A percentile compares a stretch with the other conserved stretches of the same genome.
Conservation (phyloP, 108 stramenopile species). For the Cyclostephanos tholiformis region DNA sequence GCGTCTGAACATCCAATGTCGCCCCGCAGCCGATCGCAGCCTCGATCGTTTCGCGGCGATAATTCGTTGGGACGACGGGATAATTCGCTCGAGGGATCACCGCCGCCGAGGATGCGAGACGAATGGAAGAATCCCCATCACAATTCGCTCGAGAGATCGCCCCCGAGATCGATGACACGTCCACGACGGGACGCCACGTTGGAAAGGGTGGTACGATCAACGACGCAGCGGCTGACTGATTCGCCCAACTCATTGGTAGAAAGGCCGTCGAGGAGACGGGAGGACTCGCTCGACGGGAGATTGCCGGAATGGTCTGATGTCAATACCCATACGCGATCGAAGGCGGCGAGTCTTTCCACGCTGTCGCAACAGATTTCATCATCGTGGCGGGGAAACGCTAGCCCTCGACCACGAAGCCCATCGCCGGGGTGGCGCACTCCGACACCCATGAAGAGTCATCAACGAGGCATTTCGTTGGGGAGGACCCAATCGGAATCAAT, state of each 20-base stretch:
- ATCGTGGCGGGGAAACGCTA: neutral
- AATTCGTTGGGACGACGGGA: neutral
- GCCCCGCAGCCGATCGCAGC: neutral
- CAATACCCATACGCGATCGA: slow-evolving; percentile 9
- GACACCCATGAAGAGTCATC: neutral
- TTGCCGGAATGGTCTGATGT: slow-evolving; percentile 6
- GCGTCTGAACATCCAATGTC: neutral
- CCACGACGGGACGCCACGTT: neutral
- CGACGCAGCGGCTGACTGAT: neutral
- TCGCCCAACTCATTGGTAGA: neutral
- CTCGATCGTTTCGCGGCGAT: neutral
- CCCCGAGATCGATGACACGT: neutral
- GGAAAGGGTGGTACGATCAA: neutral
- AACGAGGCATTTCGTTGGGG: slow-evolving; percentile 1
- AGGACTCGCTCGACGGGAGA: slow-evolving; percentile 1
- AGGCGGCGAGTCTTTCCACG: slow-evolving; percentile 4
- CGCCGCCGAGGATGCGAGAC: neutral
- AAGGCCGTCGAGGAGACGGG: neutral
- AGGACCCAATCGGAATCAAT: neutral
- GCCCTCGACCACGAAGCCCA: slow-evolving; percentile 7
- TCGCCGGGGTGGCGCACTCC: neutral
- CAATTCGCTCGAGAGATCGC: neutral
- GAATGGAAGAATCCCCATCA: neutral
- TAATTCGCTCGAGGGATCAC: neutral
- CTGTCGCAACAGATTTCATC: slow-evolving; percentile 10